phyloP scores from a whole-genome alignment of 345 rosid genomes.

The Eutrema japonicum region DNA sequence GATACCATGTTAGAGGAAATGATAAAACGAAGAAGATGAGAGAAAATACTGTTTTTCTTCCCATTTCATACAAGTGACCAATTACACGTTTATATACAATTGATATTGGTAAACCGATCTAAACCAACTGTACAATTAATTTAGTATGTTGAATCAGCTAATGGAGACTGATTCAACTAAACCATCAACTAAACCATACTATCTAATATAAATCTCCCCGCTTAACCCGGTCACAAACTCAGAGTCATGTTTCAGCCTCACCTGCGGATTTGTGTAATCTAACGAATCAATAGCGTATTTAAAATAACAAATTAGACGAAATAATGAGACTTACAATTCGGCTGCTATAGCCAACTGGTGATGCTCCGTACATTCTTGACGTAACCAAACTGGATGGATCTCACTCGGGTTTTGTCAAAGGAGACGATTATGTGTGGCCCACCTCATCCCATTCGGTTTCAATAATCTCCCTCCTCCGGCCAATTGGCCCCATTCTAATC shows the following conservation, averaged over 20 bases:
- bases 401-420: not conserved
- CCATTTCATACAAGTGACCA: no score
- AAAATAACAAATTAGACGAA: not conserved
- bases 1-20: no score
- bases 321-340: slow-evolving; percentile 13
- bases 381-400: slow-evolving; percentile 2
- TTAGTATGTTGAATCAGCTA: no score
- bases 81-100: no score
- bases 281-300: not conserved
- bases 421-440: not conserved
- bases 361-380: not conserved
- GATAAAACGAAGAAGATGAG: no score
- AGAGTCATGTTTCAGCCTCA: slow-evolving; percentile 22
- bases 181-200: no score
- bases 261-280: not conserved
- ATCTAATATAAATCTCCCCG: not conserved
- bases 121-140: no score
- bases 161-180: no score
- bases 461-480: fast-evolving
- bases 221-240: slow-evolving; percentile 24
- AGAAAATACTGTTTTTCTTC: no score
- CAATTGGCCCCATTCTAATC: not conserved
- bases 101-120: no score
- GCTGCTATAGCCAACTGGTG: not conserved
- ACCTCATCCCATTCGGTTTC: not conserved